Base-by-base conservation (phyloP, 2,329 filamentous ascomycete genomes). In the Paracorniculantispora psalliotae region DNA sequence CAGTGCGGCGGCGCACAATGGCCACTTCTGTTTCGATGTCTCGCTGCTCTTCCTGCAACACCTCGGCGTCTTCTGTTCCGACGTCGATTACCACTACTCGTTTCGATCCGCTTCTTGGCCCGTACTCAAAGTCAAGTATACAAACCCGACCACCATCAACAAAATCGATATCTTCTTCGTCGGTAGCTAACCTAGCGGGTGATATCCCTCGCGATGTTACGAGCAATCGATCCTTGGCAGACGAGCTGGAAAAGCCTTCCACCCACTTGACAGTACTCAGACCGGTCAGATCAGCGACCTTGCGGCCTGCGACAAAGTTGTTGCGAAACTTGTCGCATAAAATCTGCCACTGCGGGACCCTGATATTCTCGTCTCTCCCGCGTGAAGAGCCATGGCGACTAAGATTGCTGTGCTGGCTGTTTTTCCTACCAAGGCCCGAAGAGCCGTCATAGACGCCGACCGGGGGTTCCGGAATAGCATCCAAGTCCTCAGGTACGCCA, bases 21-120 rank as follows among this genome's bases (percentile, higher is more conserved):
- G 90, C 90, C 21, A 94, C 89, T 69, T 92, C 90, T 1, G 86
- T 84, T 59, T 88, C 90, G 59, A 93, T 77, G 65, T 91, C 89
- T 23, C 88, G 84, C 63, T 83, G 81, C 66, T 90, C 88, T 68
- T 93, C 90, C 65, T 87, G 84, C 19, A 94, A 74, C 0, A 85
- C 75, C 68, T 91, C 89, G 0, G 89, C 84, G 50, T 86, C 79
- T 25, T 81, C 81, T 33, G 86, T 85, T 12, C 90, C 90, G 26
- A 93, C 84, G 67, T 93, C 90, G 55, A 94, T 87, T 1, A 80
- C 86, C 44, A 90, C 72, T 61, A 88, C 82, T 1, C 72, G 74
- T 59, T 79, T 77, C 46, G 73, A 70, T 3, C 87, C 88, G 67
- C 89, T 76, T 4, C 67, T 72, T 1, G 79, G 65, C 1, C 79